Percentiles rank a stretch among this genome's conserved stretches.
phyloP scores from a whole-genome alignment of 2,329 filamentous ascomycete species.

The Penicillium glabrum region DNA sequence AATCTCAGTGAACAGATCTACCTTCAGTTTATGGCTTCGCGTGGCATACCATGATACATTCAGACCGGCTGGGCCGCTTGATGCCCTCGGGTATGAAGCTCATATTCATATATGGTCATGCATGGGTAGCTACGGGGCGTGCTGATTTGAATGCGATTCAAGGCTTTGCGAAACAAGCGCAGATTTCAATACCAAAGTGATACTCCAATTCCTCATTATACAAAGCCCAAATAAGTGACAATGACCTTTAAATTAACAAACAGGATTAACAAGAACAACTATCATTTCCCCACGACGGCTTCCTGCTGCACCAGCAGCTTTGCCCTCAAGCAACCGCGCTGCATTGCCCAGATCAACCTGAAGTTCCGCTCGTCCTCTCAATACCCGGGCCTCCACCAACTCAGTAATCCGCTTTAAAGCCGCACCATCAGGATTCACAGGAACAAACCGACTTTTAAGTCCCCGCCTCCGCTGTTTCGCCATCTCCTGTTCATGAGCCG shows the following conservation, averaged over 20 bases:
- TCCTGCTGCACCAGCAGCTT: constrained; percentile 30
- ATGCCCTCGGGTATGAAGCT: background rate
- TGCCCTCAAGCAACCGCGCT: constrained; percentile 32
- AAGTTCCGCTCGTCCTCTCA: constrained; percentile 34
- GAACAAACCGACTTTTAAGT: constrained; percentile 35
- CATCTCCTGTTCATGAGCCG: constrained; percentile 16
- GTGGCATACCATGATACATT: background rate
- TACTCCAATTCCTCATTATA: background rate
- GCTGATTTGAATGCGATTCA: background rate
- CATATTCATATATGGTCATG: background rate
- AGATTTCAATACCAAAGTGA: background rate
- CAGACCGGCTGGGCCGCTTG: background rate
- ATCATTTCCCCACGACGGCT: constrained; percentile 31
- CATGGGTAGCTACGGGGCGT: background rate
- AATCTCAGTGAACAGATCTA: background rate
- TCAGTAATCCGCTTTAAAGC: constrained; percentile 35
- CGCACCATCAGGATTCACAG: constrained; percentile 36
- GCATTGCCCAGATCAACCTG: constrained; percentile 37
- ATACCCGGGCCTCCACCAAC: constrained; percentile 35
- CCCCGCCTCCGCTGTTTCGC: constrained; percentile 22
- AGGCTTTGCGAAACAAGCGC: background rate
- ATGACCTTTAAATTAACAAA: background rate
- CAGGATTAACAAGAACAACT: constrained; percentile 27
- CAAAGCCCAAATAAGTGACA: background rate
- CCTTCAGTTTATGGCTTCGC: background rate